Evolutionary conservation across 108 stramenopile genomes (phyloP), one percentile per base, ranked within the genome.

Genomic region (Thalassiosira profunda): DNA sequence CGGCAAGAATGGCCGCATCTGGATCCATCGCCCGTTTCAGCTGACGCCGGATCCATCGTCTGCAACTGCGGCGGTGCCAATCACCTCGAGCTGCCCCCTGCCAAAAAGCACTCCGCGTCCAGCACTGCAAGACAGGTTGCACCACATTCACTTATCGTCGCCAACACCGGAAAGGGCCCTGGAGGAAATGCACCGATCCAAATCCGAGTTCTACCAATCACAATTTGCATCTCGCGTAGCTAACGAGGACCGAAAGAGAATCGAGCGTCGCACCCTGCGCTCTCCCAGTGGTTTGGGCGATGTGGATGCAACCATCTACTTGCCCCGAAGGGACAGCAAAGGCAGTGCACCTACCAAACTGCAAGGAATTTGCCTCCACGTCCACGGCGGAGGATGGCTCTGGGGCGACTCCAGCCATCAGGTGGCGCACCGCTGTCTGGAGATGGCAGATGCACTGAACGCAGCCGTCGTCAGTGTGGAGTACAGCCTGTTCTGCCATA

Each of bases 371-470:
- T 78, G 76, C 33, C 37, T 72, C 1, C 76, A 78, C 44, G 72
- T 73, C 10, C 76, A 78, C 25, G 76, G 76, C 41, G 76, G 76
- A 14, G 70, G 76, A 2, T 78, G 70, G 76, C 43, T 78, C 9
- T 78, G 63, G 63, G 76, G 70, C 5, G 70, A 72, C 41, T 78
- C 76, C 3, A 42, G 42, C 5, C 41, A 72, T 72, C 76, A 78
- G 54, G 76, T 78, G 18, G 76, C 71, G 11, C 76, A 78, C 67
- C 70, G 76, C 12, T 73, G 63, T 29, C 66, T 78, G 42, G 76
- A 78, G 34, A 78, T 78, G 76, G 55, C 76, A 9, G 35, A 40
- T 10, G 4, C 20, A 6, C 38, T 59, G 33, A 78, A 72, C 67
- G 63, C 35, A 11, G 76, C 65, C 26, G 76, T 78, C 8, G 71